Percentiles rank a stretch among this genome's conserved stretches.
Conservation (phyloP, 305 asterid species). For the Fraxinus angustifolia region DNA sequence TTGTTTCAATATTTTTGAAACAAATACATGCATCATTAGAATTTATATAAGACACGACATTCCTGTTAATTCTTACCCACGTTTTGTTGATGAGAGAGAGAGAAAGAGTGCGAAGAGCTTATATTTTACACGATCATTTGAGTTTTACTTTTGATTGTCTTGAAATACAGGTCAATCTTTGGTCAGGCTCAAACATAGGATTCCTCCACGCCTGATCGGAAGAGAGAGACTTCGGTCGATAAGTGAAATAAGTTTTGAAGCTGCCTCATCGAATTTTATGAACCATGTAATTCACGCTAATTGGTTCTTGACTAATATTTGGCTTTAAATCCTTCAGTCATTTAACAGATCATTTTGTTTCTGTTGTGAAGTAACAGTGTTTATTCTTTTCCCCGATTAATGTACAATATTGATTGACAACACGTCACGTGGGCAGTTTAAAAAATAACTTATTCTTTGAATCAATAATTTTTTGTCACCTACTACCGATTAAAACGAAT, state of each 20-base stretch:
- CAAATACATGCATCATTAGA: background rate
- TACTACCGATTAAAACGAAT: background rate
- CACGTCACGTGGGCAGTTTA: background rate
- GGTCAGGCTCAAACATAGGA: slow-evolving; percentile 63
- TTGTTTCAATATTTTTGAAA: background rate
- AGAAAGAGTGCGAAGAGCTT: background rate
- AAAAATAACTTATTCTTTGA: background rate
- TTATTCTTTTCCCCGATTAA: background rate
- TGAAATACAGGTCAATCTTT: slow-evolving; percentile 56
- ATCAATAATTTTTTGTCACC: background rate
- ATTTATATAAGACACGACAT: background rate
- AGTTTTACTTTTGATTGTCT: background rate
- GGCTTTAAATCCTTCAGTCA: background rate
- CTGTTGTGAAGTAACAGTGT: background rate
- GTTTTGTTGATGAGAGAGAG: background rate
- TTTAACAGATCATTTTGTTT: background rate
- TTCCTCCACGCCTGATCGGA: slow-evolving; percentile 44
- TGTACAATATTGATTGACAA: background rate
- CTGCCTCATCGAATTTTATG: background rate
- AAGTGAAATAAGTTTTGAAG: slow-evolving; percentile 6
- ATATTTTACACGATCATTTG: background rate
- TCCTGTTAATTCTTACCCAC: background rate
- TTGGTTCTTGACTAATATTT: background rate
- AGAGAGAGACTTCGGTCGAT: slow-evolving; percentile 38
- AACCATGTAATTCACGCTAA: background rate